These are phyloP conservation scores for Deuterostichococcus epilithicus DNA, from an alignment of 139 green algal genomes.

Conservation along the genomic window DNA sequence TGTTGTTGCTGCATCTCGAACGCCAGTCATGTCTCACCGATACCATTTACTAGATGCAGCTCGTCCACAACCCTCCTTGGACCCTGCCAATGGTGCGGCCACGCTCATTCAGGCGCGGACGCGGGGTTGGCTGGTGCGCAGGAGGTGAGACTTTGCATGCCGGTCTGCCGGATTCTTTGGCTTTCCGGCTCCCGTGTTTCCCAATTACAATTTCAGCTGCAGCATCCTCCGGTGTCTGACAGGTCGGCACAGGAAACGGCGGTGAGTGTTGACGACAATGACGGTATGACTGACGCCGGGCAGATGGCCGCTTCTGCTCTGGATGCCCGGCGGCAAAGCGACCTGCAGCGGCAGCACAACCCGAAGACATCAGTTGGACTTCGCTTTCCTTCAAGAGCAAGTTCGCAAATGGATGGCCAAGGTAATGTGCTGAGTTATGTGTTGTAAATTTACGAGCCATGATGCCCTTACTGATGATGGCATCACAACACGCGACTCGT, in stretches of 20 bases:
- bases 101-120: neutral
- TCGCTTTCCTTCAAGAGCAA: conserved; percentile 68
- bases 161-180: neutral
- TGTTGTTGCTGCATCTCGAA: neutral
- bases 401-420: neutral
- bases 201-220: neutral
- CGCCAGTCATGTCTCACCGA: too few species aligned
- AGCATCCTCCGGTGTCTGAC: neutral
- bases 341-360: conserved; percentile 64
- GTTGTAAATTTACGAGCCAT: neutral
- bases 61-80: neutral
- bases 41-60: too few species aligned
- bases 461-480: neutral
- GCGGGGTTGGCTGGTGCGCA: neutral
- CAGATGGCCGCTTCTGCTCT: conserved; percentile 5
- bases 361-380: conserved; percentile 69
- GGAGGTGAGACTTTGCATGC: too few species aligned
- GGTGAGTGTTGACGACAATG: neutral
- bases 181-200: neutral
- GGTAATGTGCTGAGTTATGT: conserved; percentile 1
- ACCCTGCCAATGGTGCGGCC: neutral
- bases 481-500: neutral
- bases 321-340: neutral
- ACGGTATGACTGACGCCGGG: neutral
- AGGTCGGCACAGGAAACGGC: neutral